Conservation (phyloP, 768 basidiomycete species). For the Strobilomyces dryophilus region DNA sequence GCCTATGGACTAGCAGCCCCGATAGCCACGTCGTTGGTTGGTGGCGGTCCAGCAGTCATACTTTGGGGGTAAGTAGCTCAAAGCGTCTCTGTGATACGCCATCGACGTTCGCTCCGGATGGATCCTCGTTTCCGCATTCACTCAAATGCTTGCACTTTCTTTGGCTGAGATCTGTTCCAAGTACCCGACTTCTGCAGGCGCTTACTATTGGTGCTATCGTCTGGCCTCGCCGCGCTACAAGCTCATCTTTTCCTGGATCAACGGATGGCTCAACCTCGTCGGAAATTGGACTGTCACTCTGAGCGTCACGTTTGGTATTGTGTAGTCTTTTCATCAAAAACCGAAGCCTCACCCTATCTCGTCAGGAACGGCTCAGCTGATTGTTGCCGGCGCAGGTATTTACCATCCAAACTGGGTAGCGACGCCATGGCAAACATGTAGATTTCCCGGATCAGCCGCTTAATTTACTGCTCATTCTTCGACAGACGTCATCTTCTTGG, state of each 20-base stretch:
- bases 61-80: conserved; percentile 47
- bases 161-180: conserved; percentile 57
- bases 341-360: background rate
- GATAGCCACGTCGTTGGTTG: conserved; percentile 50
- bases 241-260: conserved; percentile 57
- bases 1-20: conserved; percentile 56
- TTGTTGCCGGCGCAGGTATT: conserved; percentile 56
- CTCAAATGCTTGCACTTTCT: conserved; percentile 47
- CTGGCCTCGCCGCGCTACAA: conserved; percentile 50
- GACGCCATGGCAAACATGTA: conserved; percentile 59
- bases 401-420: conserved; percentile 56
- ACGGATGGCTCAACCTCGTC: conserved; percentile 65
- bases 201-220: conserved; percentile 66
- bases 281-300: conserved; percentile 68
- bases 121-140: conserved; percentile 47
- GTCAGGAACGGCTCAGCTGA: conserved; percentile 53
- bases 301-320: conserved; percentile 55
- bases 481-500: conserved; percentile 54
- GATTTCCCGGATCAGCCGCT: conserved; percentile 7
- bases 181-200: conserved; percentile 58
- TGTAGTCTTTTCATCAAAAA: background rate
- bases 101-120: conserved; percentile 33
- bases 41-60: conserved; percentile 54
- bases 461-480: background rate
- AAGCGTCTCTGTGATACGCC: too few species aligned